Conservation (phyloP, 2,329 filamentous ascomycete species). For the Pestalotiopsis fici region DNA sequence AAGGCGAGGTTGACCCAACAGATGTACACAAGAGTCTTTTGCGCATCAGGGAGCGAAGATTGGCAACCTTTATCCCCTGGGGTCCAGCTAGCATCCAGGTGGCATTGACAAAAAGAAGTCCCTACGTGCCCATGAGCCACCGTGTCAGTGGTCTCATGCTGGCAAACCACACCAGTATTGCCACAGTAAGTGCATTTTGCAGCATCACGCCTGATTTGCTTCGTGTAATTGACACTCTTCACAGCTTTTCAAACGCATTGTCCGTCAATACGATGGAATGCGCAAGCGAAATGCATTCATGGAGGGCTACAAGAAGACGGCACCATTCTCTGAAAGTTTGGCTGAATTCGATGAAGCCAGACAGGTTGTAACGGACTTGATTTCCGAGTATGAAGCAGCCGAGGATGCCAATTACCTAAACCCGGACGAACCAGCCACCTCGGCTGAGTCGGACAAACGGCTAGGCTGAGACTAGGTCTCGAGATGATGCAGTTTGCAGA, state of each 20-base stretch:
- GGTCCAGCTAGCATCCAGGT: constrained; percentile 97
- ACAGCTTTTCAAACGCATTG: constrained; percentile 87
- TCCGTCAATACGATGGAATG: constrained; percentile 90
- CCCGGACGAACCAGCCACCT: constrained; percentile 60
- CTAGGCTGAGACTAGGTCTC: constrained; percentile 32
- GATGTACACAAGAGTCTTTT: constrained; percentile 98
- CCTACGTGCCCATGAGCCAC: constrained; percentile 91
- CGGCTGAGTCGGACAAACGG: constrained; percentile 55
- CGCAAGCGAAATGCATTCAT: constrained; percentile 96
- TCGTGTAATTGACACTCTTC: not conserved
- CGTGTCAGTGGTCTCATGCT: constrained; percentile 96
- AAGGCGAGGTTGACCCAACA: constrained; percentile 96
- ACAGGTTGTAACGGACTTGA: constrained; percentile 87
- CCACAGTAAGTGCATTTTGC: constrained; percentile 61
- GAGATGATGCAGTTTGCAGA: not conserved
- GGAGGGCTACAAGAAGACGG: constrained; percentile 94
- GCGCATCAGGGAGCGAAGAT: constrained; percentile 87
- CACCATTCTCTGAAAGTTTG: constrained; percentile 87
- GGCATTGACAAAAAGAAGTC: constrained; percentile 92
- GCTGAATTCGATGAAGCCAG: constrained; percentile 94
- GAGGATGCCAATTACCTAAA: constrained; percentile 89
- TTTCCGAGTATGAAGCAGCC: constrained; percentile 93
- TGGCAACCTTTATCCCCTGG: constrained; percentile 98
- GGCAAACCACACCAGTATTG: constrained; percentile 96
- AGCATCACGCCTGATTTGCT: not conserved